Evolutionary conservation across 2,329 filamentous ascomycete species (phyloP).

Genomic region (Ceratocystis variospora): DNA sequence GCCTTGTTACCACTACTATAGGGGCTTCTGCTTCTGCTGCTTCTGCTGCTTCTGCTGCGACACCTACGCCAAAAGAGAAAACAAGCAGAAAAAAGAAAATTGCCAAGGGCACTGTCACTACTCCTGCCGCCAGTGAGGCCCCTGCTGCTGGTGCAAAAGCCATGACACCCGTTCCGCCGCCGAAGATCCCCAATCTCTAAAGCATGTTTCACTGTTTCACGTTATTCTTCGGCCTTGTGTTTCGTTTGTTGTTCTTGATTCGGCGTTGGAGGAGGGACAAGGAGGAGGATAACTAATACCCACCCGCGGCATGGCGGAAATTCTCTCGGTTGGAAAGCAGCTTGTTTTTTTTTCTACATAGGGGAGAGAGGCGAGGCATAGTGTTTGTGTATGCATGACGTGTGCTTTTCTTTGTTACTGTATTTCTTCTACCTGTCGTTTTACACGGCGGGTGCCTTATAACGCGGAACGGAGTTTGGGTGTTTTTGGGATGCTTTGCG

Average conservation of each 20-base stretch:
- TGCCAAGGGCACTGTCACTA: not conserved
- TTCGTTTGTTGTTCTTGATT: not conserved
- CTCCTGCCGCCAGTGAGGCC: not conserved
- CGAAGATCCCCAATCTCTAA: not conserved
- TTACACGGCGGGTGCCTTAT: not conserved
- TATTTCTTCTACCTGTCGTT: not conserved
- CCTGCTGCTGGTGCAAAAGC: not conserved
- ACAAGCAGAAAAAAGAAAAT: not conserved
- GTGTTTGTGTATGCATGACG: not conserved
- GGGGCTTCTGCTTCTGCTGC: not conserved
- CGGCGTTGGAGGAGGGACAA: not conserved
- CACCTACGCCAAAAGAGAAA: not conserved
- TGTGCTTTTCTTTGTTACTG: not conserved
- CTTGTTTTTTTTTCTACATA: not conserved
- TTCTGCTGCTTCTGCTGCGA: not conserved
- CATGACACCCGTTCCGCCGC: conserved; percentile 6
- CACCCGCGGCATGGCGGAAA: not conserved
- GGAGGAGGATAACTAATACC: not conserved
- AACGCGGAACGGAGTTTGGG: not conserved
- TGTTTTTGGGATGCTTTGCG: conserved; percentile 4
- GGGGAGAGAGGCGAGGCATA: not conserved
- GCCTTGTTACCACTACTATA: not conserved
- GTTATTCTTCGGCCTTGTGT: not conserved
- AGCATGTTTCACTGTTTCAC: not conserved
- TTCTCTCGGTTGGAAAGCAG: not conserved